Evolutionary conservation across 2,329 filamentous ascomycete genomes (phyloP).

Genomic region (Xylariaceae sp.): DNA sequence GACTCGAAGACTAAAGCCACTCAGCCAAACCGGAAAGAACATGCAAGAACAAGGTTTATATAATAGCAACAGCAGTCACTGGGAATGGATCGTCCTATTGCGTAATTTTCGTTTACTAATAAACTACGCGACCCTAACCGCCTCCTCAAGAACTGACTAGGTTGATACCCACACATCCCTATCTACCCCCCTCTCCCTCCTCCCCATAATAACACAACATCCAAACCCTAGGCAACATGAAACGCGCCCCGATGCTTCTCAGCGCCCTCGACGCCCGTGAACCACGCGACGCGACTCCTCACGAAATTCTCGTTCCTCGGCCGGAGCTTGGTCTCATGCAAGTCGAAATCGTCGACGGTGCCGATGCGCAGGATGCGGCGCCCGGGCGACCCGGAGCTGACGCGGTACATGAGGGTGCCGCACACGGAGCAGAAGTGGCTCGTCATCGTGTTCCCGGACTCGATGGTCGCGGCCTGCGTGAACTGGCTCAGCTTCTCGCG

Average conservation of each 20-base stretch:
- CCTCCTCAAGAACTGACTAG: too few relatives aligned
- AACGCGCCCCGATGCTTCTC: conserved; percentile 22
- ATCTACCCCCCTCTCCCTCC: background rate
- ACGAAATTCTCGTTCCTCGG: conserved; percentile 56
- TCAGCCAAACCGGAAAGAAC: too few relatives aligned
- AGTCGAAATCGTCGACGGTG: conserved; percentile 62
- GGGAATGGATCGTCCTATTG: too few relatives aligned
- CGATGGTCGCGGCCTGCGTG: conserved; percentile 50
- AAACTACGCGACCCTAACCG: too few relatives aligned
- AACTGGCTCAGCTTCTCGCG: conserved; percentile 52
- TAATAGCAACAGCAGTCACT: too few relatives aligned
- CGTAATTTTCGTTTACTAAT: too few relatives aligned
- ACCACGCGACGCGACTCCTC: conserved; percentile 56
- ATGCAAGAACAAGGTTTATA: too few relatives aligned
- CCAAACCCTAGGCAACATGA: background rate
- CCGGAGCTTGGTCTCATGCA: conserved; percentile 59
- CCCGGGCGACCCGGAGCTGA: conserved; percentile 47
- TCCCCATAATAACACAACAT: background rate
- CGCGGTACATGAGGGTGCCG: conserved; percentile 63
- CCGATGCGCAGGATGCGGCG: conserved; percentile 57
- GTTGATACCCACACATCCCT: too few relatives aligned
- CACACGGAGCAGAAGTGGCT: conserved; percentile 65
- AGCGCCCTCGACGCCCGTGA: conserved; percentile 41
- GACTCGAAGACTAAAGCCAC: too few relatives aligned
- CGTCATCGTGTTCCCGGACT: conserved; percentile 54